Evolutionary conservation across 106 monocot species (phyloP).

Genomic region (Dioscorea dumetorum): DNA sequence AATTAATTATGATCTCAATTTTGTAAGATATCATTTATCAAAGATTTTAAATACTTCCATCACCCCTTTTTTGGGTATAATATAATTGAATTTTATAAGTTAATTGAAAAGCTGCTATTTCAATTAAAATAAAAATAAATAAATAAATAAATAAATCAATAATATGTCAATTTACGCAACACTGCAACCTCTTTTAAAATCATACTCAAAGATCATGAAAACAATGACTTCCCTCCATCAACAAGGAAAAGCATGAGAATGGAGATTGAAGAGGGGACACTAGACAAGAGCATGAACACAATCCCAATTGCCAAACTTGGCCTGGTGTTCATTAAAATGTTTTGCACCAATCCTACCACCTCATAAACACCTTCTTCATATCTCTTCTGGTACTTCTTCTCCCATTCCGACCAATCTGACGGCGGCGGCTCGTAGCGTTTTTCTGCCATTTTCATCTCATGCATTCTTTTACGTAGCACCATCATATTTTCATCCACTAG

Average conservation of each 20-base stretch:
- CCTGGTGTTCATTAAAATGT: slow-evolving; percentile 2
- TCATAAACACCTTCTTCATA: not conserved
- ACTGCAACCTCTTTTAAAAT: no score
- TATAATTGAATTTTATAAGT: no score
- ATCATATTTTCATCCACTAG: slow-evolving; percentile 6
- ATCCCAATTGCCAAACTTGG: slow-evolving; percentile 5
- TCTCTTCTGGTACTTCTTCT: slow-evolving; percentile 4
- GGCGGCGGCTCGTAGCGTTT: not conserved
- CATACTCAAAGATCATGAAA: no score
- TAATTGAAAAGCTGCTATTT: no score
- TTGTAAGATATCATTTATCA: no score
- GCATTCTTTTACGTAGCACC: not conserved
- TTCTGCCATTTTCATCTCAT: slow-evolving; percentile 3
- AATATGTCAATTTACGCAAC: no score
- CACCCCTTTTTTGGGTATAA: no score
- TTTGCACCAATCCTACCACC: not conserved
- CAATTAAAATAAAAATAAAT: no score
- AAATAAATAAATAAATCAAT: no score
- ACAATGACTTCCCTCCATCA: no score
- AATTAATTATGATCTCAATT: no score
- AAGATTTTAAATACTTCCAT: no score
- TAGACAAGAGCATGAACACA: not conserved
- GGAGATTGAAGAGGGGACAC: not conserved
- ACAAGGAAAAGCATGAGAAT: not conserved
- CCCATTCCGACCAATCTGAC: slow-evolving; percentile 12